Evolutionary conservation across 495 filamentous ascomycete genomes (phyloP), one percentile per base, ranked within the genome.

Genomic region (Lepidopterella palustris): DNA sequence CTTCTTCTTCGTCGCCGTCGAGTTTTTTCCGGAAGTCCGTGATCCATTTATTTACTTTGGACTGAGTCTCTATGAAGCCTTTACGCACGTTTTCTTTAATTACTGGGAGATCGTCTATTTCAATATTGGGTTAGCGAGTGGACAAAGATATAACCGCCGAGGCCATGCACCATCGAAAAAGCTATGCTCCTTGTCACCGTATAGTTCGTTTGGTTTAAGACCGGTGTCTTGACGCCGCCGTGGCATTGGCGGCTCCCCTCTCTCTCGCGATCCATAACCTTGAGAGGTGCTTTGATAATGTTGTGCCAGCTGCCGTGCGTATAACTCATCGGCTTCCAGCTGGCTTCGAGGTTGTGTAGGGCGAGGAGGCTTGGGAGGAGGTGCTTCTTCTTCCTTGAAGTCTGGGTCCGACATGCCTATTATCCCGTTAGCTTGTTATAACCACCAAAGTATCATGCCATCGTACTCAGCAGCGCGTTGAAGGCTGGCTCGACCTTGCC

Each of bases 51-150:
- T 95, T 97, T 68, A 98, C 88, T 69, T 87, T 96, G 11, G 80
- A 82, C 76, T 98, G 93, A 23, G 93, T 98, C 61, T 97, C 90
- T 39, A 93, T 57, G 74, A 98, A 97, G 1, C 93, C 93, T 75
- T 97, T 95, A 66, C 85, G 87, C 62, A 98, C 82, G 62, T 95
- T 97, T 68, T 95, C 89, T 59, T 85, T 86, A 71, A 98, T 97
- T 49, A 92, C 85, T 2, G 93, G 93, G 45, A 98, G 80, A 65
- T 98, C 93, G 68, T 98, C 93, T 81, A 65, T 55, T 55, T 69
- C 32, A n/a, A 27, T 10, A 27, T 6, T 9, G 15, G 5, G 27
- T 11, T 42, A 53, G 39, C 8, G 15, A 27, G 0, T 10, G 13
- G 9, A 28, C 4, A 13, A 4, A 20, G 8, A 26, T 15, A 29